Percentiles rank a stretch among this genome's conserved stretches.
Evolutionary conservation across 495 filamentous ascomycete genomes (phyloP).

Genomic region (Friedmanniomyces simplex): DNA sequence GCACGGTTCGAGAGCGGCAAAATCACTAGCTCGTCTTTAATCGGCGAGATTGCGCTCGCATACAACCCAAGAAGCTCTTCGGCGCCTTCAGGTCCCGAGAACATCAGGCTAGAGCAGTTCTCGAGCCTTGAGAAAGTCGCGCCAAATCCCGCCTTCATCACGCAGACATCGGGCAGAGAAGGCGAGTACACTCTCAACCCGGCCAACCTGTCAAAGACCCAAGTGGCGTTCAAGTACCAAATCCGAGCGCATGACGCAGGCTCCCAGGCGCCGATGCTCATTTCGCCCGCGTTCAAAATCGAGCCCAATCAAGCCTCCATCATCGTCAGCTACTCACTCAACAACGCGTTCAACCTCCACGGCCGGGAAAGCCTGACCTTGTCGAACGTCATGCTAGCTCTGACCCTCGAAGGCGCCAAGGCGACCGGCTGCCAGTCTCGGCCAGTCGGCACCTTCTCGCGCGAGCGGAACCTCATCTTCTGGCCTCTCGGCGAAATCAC

Average conservation of each 20-base stretch:
- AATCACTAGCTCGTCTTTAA: conserved; percentile 60
- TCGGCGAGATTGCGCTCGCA: conserved; percentile 83
- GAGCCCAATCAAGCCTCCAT: conserved; percentile 73
- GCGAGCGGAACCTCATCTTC: conserved; percentile 75
- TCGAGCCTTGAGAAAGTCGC: conserved; percentile 84
- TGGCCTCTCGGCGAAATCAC: conserved; percentile 81
- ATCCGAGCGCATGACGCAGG: conserved; percentile 61
- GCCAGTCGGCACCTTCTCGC: conserved; percentile 67
- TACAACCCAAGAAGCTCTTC: conserved; percentile 55
- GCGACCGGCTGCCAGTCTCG: conserved; percentile 58
- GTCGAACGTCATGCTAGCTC: conserved; percentile 70
- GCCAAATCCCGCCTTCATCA: conserved; percentile 83
- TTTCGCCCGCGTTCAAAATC: conserved; percentile 74
- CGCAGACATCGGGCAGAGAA: conserved; percentile 53
- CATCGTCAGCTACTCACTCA: conserved; percentile 76
- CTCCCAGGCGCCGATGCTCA: conserved; percentile 63
- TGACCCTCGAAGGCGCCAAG: conserved; percentile 61
- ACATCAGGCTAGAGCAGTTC: conserved; percentile 84
- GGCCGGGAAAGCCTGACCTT: conserved; percentile 46
- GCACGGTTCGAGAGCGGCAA: conserved; percentile 68
- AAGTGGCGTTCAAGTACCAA: conserved; percentile 90
- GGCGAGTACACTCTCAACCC: conserved; percentile 75
- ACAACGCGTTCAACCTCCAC: conserved; percentile 50
- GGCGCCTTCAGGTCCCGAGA: conserved; percentile 45
- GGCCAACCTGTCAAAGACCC: conserved; percentile 56